Conservation (phyloP, 495 filamentous ascomycete genomes). For the Penicillium ochrochloron region DNA sequence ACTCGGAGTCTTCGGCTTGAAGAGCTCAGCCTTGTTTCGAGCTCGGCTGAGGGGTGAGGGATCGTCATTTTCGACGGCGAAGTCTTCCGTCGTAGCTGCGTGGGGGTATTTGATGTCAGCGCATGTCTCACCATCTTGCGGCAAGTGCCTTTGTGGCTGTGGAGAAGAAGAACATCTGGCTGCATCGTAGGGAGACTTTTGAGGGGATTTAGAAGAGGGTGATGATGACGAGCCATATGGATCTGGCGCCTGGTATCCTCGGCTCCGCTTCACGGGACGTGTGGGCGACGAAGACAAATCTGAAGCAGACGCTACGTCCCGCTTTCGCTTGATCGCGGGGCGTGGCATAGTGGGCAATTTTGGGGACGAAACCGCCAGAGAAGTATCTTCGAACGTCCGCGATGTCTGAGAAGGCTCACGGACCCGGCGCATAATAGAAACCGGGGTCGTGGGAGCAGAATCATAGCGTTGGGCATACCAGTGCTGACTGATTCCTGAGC, state of each 20-base stretch:
- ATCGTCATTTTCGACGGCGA: background rate
- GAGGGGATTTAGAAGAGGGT: background rate
- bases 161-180: background rate
- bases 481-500: background rate
- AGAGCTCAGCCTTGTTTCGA: constrained; percentile 45
- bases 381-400: background rate
- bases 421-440: background rate
- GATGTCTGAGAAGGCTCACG: background rate
- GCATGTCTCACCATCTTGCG: background rate
- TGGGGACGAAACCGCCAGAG: background rate
- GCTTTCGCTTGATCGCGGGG: background rate
- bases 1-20: constrained; percentile 54
- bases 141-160: background rate
- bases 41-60: constrained; percentile 33
- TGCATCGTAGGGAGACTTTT: background rate
- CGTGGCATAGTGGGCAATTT: background rate
- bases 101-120: background rate
- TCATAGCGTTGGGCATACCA: background rate
- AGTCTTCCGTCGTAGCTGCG: background rate
- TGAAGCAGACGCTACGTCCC: background rate
- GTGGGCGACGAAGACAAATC: background rate
- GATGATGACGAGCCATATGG: background rate
- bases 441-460: background rate
- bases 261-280: background rate
- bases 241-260: background rate